Percentiles rank a stretch among this genome's conserved stretches.
These are phyloP conservation scores for Schoenoplectus tabernaemontani DNA, from an alignment of 202 grass and related monocot species.

Conservation along the genomic window DNA sequence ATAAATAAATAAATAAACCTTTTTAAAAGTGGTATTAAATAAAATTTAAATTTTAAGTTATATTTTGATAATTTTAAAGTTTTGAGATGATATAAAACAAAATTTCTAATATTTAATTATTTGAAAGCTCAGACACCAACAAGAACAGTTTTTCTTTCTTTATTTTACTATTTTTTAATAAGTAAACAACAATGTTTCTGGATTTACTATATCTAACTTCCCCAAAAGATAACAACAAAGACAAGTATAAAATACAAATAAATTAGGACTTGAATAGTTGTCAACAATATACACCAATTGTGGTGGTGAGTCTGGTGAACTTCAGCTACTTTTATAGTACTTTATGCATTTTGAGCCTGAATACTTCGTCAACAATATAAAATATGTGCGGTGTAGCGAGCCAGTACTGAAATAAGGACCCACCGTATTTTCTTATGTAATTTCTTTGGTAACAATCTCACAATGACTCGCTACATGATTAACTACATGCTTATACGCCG, in stretches of 20 bases:
- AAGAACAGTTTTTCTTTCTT: too few species aligned
- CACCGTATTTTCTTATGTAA: neutral
- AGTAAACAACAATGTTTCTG: too few species aligned
- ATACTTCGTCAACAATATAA: neutral
- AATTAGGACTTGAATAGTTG: constrained; percentile 2
- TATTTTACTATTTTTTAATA: too few species aligned
- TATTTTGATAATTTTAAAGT: too few species aligned
- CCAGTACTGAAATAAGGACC: neutral
- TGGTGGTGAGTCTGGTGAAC: neutral
- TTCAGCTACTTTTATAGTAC: neutral
- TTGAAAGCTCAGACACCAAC: too few species aligned
- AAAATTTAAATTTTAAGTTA: too few species aligned
- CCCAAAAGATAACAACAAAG: neutral
- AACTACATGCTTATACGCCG: neutral
- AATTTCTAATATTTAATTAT: too few species aligned
- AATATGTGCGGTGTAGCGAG: neutral
- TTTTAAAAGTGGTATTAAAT: too few species aligned
- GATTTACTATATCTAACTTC: neutral
- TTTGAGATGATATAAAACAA: too few species aligned
- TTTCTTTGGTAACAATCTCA: neutral
- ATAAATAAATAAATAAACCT: too few species aligned
- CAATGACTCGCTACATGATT: neutral
- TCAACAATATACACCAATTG: constrained; percentile 2
- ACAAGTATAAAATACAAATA: neutral
- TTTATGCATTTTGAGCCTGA: neutral